phyloP scores from a whole-genome alignment of 148 eudicot genomes.

The Polygonum maritimum region DNA sequence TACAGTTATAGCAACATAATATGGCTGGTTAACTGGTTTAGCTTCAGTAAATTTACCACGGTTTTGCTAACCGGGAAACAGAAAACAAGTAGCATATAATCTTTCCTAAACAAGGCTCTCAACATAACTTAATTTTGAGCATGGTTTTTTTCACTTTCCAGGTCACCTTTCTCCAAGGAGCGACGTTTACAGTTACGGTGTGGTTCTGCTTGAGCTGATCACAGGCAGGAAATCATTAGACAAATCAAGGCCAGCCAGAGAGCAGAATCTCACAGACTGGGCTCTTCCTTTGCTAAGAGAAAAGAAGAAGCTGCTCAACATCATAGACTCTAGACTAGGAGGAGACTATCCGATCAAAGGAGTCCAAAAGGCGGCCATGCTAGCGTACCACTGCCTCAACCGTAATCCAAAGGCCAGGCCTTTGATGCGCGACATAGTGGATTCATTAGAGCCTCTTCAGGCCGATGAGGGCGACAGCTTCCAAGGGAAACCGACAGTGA shows the following conservation, averaged over 20 bases:
- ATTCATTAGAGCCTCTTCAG: constrained; percentile 79
- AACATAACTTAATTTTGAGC: no score
- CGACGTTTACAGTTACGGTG: constrained; percentile 84
- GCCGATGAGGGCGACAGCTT: constrained; percentile 11
- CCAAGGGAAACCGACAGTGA: neutral
- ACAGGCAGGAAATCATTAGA: constrained; percentile 81
- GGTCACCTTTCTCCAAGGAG: constrained; percentile 79
- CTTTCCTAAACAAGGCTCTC: no score
- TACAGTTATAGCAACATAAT: no score
- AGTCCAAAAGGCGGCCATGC: constrained; percentile 79
- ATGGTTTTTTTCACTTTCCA: constrained; percentile 15
- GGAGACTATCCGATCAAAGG: constrained; percentile 74
- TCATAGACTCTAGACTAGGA: constrained; percentile 60
- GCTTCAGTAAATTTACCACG: no score
- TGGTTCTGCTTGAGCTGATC: constrained; percentile 74
- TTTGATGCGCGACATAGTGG: constrained; percentile 79
- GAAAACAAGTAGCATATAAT: no score
- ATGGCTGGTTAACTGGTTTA: no score
- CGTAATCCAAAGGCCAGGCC: constrained; percentile 90
- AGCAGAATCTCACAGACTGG: constrained; percentile 83
- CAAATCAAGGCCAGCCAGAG: constrained; percentile 66
- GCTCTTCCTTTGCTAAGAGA: constrained; percentile 69
- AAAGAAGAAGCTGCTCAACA: constrained; percentile 60
- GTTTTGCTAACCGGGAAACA: no score
- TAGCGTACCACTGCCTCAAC: constrained; percentile 76